Evolutionary conservation across 2,329 filamentous ascomycete genomes (phyloP), one percentile per base, ranked within the genome.

Genomic region (Trichoderma oligosporum): DNA sequence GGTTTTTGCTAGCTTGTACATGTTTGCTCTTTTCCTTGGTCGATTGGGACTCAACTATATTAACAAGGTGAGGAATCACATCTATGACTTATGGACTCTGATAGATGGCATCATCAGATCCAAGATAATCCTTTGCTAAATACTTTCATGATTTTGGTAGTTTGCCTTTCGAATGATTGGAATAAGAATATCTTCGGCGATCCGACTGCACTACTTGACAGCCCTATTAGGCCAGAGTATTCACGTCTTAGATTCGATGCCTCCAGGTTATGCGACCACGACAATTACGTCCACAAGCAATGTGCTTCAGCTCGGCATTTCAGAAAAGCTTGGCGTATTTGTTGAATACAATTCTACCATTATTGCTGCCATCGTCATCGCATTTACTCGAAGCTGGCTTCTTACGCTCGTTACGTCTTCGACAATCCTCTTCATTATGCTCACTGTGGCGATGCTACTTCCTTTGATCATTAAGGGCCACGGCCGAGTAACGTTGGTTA

Each of bases 21-120:
- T 91, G 64, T 80, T 91, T 55, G 83, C 83, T 56, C 74, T 91
- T 6, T 91, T 91, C 68, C 70, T 91, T 38, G 86, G 74, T 12
- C 83, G 86, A 46, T 85, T 88, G 62, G 66, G 73, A 16, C 72
- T 88, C 38, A 82, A 81, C 59, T 90, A 89, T 61, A 73, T 85
- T 59, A 80, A 80, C 62, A 82, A 82, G 69, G 77, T 77, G 63
- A 33, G 61, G 18, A 29, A 31, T 20, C 6, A 27, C 27, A 9
- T 9, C 41, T 3, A 9, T 8, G 8, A 14, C 9, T 12, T 7
- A 18, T 12, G 22, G 39, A 6, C 7, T 20, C 24, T n/a, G n/a
- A n/a, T n/a, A n/a, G 12, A 11, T 14, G 14, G 24, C 41, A 16
- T 14, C 7, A 9, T 33, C 11, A 38, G n/a, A n/a, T n/a, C n/a